These are phyloP conservation scores for Fusarium pseudonygamai DNA, from an alignment of 2,329 filamentous ascomycete genomes.

Conservation along the genomic window DNA sequence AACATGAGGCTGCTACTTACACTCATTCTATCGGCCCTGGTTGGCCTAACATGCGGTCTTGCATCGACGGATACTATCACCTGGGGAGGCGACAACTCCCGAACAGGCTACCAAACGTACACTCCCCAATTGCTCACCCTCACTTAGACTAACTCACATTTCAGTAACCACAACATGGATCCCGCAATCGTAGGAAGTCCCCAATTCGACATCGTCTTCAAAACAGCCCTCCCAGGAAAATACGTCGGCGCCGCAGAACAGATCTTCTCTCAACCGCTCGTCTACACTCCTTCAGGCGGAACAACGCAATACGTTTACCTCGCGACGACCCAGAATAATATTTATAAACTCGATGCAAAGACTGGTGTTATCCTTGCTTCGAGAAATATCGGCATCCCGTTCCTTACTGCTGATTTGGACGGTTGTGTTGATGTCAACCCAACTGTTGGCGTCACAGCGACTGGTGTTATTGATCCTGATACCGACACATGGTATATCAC, in stretches of 20 bases:
- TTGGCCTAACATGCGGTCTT: slow-evolving; percentile 48
- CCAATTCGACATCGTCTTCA: slow-evolving; percentile 66
- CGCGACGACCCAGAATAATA: slow-evolving; percentile 66
- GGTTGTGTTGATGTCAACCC: slow-evolving; percentile 60
- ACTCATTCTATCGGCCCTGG: slow-evolving; percentile 47
- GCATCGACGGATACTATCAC: slow-evolving; percentile 65
- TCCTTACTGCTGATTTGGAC: slow-evolving; percentile 58
- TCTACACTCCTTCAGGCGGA: slow-evolving; percentile 59
- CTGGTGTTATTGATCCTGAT: slow-evolving; percentile 56
- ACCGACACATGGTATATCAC: slow-evolving; percentile 57
- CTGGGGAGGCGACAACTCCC: slow-evolving; percentile 66
- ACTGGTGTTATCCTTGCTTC: slow-evolving; percentile 60
- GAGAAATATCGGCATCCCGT: slow-evolving; percentile 60
- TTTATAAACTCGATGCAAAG: slow-evolving; percentile 65
- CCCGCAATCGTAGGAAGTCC: slow-evolving; percentile 64
- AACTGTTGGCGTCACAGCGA: slow-evolving; percentile 57
- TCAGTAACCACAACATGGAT: slow-evolving; percentile 69
- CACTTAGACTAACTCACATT: fast-evolving
- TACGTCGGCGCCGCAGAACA: slow-evolving; percentile 62
- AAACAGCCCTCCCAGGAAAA: slow-evolving; percentile 59
- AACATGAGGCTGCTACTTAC: slow-evolving; percentile 41
- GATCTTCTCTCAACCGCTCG: slow-evolving; percentile 61
- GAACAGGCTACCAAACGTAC: slow-evolving; percentile 64
- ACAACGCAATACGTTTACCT: slow-evolving; percentile 63
- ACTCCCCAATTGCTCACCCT: slow-evolving; percentile 7